Evolutionary conservation across 2,329 filamentous ascomycete genomes (phyloP).

Genomic region (Fusarium virguliforme): DNA sequence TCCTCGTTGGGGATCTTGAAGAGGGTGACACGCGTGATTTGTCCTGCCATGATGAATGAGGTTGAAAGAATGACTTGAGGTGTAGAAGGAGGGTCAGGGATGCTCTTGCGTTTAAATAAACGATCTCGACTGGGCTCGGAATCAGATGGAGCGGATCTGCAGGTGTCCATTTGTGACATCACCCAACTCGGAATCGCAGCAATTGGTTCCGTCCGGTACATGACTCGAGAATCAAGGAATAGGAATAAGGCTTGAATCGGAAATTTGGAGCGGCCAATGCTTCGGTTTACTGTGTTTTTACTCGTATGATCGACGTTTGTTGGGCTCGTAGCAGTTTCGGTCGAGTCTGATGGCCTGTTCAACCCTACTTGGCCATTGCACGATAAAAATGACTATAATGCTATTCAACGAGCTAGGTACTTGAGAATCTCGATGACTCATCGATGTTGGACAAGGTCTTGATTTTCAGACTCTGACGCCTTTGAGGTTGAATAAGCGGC

Average conservation of each 20-base stretch:
- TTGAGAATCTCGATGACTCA: too few relatives aligned
- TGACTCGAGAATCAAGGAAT: not conserved
- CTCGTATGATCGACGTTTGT: not conserved
- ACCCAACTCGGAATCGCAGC: not conserved
- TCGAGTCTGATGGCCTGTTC: too few relatives aligned
- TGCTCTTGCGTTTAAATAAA: not conserved
- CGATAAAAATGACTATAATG: too few relatives aligned
- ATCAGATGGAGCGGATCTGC: not conserved
- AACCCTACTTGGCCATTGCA: too few relatives aligned
- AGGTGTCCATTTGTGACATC: not conserved
- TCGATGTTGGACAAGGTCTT: not conserved
- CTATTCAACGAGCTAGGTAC: too few relatives aligned
- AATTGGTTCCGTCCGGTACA: not conserved
- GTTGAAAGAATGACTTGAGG: not conserved
- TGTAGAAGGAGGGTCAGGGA: not conserved
- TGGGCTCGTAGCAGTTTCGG: too few relatives aligned
- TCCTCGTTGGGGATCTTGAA: conserved; percentile 58
- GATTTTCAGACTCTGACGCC: not conserved
- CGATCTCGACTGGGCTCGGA: not conserved
- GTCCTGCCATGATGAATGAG: conserved; percentile 29
- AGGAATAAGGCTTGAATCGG: not conserved
- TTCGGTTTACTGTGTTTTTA: not conserved
- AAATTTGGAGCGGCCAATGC: not conserved
- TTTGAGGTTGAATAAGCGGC: not conserved
- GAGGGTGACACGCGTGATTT: conserved; percentile 55